Evolutionary conservation across 2,329 filamentous ascomycete species (phyloP).

Genomic region (Aspergillus fructus): DNA sequence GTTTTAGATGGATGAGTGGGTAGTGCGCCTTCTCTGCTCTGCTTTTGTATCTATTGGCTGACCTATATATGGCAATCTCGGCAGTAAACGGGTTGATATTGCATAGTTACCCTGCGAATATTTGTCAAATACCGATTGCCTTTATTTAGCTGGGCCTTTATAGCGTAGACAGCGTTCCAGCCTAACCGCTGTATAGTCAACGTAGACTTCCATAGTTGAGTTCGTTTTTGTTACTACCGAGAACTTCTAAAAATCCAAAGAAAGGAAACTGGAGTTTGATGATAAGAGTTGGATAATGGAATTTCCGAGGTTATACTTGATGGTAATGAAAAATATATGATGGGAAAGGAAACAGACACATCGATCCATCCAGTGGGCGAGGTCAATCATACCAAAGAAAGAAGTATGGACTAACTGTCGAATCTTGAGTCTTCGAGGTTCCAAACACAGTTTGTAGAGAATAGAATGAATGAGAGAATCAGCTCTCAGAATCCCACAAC

Average conservation of each 20-base stretch:
- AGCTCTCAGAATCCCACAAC: background rate
- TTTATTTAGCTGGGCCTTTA: too few relatives aligned
- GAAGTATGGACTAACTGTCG: background rate
- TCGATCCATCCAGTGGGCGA: conserved; percentile 12
- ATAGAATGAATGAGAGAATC: background rate
- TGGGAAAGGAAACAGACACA: conserved; percentile 2
- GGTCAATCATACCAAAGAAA: conserved; percentile 5
- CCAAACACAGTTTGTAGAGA: conserved; percentile 10
- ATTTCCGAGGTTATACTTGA: background rate
- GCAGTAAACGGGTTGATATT: background rate
- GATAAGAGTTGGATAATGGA: background rate
- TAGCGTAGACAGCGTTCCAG: background rate
- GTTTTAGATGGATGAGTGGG: background rate
- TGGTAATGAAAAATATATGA: background rate
- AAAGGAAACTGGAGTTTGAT: background rate
- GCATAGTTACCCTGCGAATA: background rate
- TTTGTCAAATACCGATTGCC: background rate
- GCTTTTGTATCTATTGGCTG: background rate
- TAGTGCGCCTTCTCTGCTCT: background rate
- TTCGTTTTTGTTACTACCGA: background rate
- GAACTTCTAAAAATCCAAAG: background rate
- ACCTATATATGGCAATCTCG: background rate
- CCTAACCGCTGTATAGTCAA: background rate
- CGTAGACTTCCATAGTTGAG: background rate
- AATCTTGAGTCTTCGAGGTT: conserved; percentile 7